phyloP scores from a whole-genome alignment of 768 basidiomycete species.

The Boletus sp. region DNA sequence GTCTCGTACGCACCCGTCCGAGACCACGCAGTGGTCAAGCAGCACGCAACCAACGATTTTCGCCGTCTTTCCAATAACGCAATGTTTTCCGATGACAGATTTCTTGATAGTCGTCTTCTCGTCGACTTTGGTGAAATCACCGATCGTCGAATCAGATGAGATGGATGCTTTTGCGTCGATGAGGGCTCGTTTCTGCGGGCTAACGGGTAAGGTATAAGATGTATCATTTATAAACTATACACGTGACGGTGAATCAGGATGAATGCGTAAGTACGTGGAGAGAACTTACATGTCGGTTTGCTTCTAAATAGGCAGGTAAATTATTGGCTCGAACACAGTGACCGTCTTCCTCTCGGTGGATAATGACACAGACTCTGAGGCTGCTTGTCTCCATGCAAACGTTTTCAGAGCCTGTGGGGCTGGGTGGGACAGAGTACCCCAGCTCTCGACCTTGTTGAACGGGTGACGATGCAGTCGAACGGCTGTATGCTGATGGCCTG shows the following conservation, averaged over 20 bases:
- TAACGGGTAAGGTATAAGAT: conserved; percentile 52
- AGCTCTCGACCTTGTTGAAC: conserved; percentile 27
- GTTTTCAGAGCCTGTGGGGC: conserved; percentile 41
- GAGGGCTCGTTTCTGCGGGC: conserved; percentile 59
- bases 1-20: conserved; percentile 60
- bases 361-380: conserved; percentile 61
- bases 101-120: conserved; percentile 81
- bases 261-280: background rate
- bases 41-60: conserved; percentile 80
- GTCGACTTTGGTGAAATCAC: conserved; percentile 75
- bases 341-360: conserved; percentile 52
- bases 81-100: conserved; percentile 77
- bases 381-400: conserved; percentile 38
- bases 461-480: conserved; percentile 15
- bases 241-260: conserved; percentile 13
- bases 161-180: conserved; percentile 83
- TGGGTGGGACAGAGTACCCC: conserved; percentile 42
- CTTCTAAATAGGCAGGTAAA: conserved; percentile 70
- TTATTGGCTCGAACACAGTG: conserved; percentile 74
- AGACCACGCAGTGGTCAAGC: conserved; percentile 85
- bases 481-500: conserved; percentile 10
- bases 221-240: conserved; percentile 46
- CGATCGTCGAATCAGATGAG: conserved; percentile 77
- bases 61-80: conserved; percentile 79
- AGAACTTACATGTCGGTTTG: conserved; percentile 68